Percentiles rank a stretch among this genome's conserved stretches.
Conservation (phyloP, 495 filamentous ascomycete genomes). For the Tuber aestivum region DNA sequence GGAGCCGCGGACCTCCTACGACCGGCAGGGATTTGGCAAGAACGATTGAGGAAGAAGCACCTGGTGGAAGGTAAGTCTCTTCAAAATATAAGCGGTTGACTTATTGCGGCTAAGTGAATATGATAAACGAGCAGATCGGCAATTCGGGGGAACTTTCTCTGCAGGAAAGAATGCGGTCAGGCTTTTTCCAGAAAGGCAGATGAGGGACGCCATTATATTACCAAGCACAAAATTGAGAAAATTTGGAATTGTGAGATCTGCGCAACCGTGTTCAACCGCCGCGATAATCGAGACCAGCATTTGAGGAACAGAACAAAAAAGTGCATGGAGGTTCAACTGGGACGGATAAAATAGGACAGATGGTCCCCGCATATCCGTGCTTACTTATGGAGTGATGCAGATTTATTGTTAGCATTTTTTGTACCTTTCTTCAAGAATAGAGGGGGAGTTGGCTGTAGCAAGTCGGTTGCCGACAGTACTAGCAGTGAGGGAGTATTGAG, state of each 20-base stretch:
- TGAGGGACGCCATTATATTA: background rate
- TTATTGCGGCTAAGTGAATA: background rate
- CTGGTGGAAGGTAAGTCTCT: too few relatives aligned
- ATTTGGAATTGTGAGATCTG: background rate
- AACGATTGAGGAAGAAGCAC: too few relatives aligned
- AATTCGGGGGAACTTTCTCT: background rate
- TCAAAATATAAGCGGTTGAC: background rate
- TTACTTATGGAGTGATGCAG: background rate
- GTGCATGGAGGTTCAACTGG: background rate
- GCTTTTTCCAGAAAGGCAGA: background rate
- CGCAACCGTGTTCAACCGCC: background rate
- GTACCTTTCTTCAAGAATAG: too few relatives aligned
- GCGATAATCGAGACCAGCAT: background rate
- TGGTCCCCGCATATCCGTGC: background rate
- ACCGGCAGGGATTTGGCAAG: too few relatives aligned
- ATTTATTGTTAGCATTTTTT: too few relatives aligned
- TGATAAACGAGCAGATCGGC: background rate
- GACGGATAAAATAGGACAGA: background rate
- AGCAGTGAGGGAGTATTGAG: too few relatives aligned
- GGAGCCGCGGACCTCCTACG: too few relatives aligned
- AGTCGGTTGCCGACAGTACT: too few relatives aligned
- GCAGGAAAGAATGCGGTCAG: background rate
- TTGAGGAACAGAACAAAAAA: accelerated
- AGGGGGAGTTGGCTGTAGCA: too few relatives aligned
- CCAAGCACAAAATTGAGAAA: background rate